Evolutionary conservation across 2,329 filamentous ascomycete species (phyloP).

Genomic region (Lasiodiplodia sp.): DNA sequence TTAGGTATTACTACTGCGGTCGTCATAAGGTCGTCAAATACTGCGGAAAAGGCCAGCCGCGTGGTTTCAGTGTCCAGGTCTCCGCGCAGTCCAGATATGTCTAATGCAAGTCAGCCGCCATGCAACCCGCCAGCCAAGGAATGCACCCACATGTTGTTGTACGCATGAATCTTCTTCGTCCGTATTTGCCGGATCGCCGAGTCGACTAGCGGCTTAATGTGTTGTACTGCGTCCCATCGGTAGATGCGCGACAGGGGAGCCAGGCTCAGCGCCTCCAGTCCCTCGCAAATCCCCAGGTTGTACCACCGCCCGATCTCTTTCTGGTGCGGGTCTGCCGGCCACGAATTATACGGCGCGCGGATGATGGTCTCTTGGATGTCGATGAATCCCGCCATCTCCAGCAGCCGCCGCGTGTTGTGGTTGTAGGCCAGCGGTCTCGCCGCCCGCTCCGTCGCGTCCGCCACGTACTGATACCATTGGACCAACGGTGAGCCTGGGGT

Average conservation of each 20-base stretch:
- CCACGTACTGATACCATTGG: constrained; percentile 74
- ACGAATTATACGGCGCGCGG: constrained; percentile 76
- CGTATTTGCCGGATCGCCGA: constrained; percentile 74
- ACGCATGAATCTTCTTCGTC: constrained; percentile 72
- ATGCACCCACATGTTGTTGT: constrained; percentile 76
- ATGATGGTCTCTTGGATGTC: constrained; percentile 77
- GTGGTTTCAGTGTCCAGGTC: constrained; percentile 49
- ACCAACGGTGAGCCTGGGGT: constrained; percentile 64
- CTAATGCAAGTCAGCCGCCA: constrained; percentile 38
- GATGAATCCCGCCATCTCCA: constrained; percentile 77
- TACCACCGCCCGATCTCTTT: constrained; percentile 82
- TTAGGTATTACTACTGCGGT: constrained; percentile 32
- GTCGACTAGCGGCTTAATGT: constrained; percentile 68
- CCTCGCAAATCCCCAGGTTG: constrained; percentile 77
- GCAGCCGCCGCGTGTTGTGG: constrained; percentile 64
- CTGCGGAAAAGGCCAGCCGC: neutral
- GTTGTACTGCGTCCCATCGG: constrained; percentile 62
- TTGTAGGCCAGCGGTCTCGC: constrained; percentile 73
- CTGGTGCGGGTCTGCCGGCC: constrained; percentile 69
- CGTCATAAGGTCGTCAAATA: constrained; percentile 30
- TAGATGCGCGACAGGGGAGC: constrained; percentile 74
- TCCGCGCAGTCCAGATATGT: constrained; percentile 57
- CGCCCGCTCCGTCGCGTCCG: constrained; percentile 70
- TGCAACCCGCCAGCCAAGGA: constrained; percentile 32
- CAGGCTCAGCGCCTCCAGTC: constrained; percentile 75